Evolutionary conservation across 192 early-diverging fungal genomes (phyloP).

Genomic region (Geranomyces variabilis): DNA sequence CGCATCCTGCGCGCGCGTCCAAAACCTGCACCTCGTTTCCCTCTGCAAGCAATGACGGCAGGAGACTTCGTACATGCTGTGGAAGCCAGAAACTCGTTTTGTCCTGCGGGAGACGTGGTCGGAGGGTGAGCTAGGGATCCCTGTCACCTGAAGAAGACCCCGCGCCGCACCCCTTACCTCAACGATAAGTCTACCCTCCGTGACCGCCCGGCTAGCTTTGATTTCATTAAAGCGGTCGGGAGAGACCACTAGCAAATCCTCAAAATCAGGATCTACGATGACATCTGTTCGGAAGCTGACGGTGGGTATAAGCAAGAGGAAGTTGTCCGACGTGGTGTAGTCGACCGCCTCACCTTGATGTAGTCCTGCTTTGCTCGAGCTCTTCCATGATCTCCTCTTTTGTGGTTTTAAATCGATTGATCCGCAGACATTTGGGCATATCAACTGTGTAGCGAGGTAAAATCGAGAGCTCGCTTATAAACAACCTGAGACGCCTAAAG

Average conservation of each 20-base stretch:
- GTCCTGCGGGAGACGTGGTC: slow-evolving; percentile 37
- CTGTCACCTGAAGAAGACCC: neutral
- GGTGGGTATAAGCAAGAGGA: neutral
- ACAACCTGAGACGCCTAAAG: neutral
- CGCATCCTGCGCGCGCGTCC: slow-evolving; percentile 54
- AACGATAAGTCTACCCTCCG: slow-evolving; percentile 51
- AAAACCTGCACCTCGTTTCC: slow-evolving; percentile 36
- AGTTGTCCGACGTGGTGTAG: neutral
- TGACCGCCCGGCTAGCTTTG: slow-evolving; percentile 41
- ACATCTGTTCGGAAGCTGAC: slow-evolving; percentile 17
- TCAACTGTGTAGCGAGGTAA: slow-evolving; percentile 49
- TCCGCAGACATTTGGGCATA: slow-evolving; percentile 81
- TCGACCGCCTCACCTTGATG: slow-evolving; percentile 1
- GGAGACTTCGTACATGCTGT: slow-evolving; percentile 36
- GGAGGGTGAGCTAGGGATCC: neutral
- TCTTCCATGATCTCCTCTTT: slow-evolving; percentile 64
- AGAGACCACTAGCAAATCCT: slow-evolving; percentile 52
- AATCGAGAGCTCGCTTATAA: too few relatives aligned
- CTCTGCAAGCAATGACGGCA: neutral
- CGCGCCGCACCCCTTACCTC: slow-evolving; percentile 34
- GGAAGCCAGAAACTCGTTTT: slow-evolving; percentile 53
- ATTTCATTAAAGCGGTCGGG: slow-evolving; percentile 41
- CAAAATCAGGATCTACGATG: slow-evolving; percentile 53
- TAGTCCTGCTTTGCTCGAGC: slow-evolving; percentile 40
- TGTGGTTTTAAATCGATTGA: slow-evolving; percentile 70